These are phyloP conservation scores for Penicillium sp. DNA, from an alignment of 2,329 filamentous ascomycete genomes.

Conservation along the genomic window DNA sequence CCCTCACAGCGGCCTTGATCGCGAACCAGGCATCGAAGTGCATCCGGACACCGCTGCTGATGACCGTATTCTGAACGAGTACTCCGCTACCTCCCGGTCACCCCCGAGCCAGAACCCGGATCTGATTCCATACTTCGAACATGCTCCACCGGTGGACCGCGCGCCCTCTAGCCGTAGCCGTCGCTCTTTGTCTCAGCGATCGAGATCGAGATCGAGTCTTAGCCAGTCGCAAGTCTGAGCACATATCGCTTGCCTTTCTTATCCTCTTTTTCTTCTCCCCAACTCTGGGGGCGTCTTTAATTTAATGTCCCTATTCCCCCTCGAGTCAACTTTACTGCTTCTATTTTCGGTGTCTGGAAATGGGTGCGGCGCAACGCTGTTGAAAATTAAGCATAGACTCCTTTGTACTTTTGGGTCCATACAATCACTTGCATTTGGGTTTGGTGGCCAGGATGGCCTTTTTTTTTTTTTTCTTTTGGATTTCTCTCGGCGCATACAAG, in stretches of 20 bases:
- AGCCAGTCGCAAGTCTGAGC: slow-evolving; percentile 28
- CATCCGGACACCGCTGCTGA: slow-evolving; percentile 47
- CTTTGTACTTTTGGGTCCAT: slow-evolving; percentile 1
- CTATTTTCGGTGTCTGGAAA: slow-evolving; percentile 4
- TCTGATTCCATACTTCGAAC: slow-evolving; percentile 45
- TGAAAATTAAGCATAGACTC: slow-evolving; percentile 6
- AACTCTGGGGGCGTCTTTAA: not conserved
- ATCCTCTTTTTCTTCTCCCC: not conserved
- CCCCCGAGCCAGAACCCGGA: slow-evolving; percentile 50
- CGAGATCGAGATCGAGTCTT: slow-evolving; percentile 38
- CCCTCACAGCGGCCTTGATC: slow-evolving; percentile 39
- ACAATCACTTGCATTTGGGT: slow-evolving; percentile 9
- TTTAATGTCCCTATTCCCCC: not conserved
- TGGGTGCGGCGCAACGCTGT: slow-evolving; percentile 1
- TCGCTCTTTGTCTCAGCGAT: slow-evolving; percentile 37
- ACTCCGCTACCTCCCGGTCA: slow-evolving; percentile 32
- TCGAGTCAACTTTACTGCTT: not conserved
- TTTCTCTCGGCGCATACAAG: slow-evolving; percentile 1
- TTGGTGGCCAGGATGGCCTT: not conserved
- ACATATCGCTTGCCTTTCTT: not conserved
- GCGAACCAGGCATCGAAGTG: slow-evolving; percentile 46
- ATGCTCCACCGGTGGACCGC: slow-evolving; percentile 35
- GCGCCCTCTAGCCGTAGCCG: slow-evolving; percentile 36
- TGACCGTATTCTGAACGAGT: slow-evolving; percentile 45
- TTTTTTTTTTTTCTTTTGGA: not conserved